A percentile compares a stretch with the other conserved stretches of the same genome.
These are phyloP conservation scores for Toxicodendron radicans DNA, from an alignment of 345 rosid species.

Conservation along the genomic window DNA sequence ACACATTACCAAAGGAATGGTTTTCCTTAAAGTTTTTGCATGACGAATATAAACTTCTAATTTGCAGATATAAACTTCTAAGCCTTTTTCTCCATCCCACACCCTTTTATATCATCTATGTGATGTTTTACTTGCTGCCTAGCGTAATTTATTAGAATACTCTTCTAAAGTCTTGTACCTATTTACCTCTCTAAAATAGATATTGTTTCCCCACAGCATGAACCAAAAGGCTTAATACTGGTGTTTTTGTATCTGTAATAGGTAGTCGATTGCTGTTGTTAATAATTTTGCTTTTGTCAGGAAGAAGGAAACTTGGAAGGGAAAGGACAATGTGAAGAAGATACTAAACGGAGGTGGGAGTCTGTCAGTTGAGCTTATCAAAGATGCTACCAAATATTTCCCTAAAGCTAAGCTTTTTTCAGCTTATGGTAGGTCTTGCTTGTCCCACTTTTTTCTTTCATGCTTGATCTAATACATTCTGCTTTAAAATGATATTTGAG, in stretches of 20 bases:
- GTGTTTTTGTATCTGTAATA: not conserved
- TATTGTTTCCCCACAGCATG: not conserved
- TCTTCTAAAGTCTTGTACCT: not conserved
- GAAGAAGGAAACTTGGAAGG: conserved; percentile 43
- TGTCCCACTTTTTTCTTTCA: conserved; percentile 13
- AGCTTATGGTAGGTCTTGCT: conserved; percentile 62
- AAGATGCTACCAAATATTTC: conserved; percentile 46
- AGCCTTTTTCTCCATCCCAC: not conserved
- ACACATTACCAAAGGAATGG: not conserved
- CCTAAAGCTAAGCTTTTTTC: conserved; percentile 70
- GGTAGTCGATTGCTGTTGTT: conserved; percentile 14
- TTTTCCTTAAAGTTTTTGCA: not conserved
- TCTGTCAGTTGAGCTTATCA: conserved; percentile 49
- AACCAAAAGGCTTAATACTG: not conserved
- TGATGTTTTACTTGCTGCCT: not conserved
- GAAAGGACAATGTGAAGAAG: conserved; percentile 48
- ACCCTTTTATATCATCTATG: not conserved
- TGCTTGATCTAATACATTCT: not conserved
- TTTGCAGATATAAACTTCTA: not conserved
- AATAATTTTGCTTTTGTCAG: conserved; percentile 30
- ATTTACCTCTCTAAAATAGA: not conserved
- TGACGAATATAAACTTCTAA: not conserved
- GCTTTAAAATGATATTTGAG: conserved; percentile 4
- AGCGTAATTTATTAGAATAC: not conserved
- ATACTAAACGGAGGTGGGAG: conserved; percentile 89